phyloP scores from a whole-genome alignment of 1,139 yeast genomes.

The Candida tropicalis region DNA sequence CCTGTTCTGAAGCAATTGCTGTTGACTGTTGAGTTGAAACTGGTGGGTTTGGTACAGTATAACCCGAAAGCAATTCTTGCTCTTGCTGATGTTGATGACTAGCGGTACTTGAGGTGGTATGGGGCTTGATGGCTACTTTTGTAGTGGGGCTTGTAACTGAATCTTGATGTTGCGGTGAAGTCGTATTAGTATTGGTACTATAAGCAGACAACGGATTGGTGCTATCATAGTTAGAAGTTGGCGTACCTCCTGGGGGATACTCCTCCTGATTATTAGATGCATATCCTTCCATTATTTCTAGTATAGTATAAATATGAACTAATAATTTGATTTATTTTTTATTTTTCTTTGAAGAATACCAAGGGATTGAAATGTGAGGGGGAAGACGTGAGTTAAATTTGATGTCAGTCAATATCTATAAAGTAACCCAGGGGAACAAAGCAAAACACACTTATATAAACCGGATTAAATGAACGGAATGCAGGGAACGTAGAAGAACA shows the following conservation, averaged over 20 bases:
- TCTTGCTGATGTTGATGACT: slow-evolving; percentile 50
- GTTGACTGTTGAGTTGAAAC: slow-evolving; percentile 40
- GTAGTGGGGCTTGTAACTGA: slow-evolving; percentile 5
- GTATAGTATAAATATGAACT: too few relatives aligned
- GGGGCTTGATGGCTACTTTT: slow-evolving; percentile 15
- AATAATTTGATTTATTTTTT: too few relatives aligned
- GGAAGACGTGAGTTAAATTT: too few relatives aligned
- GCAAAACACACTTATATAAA: too few relatives aligned
- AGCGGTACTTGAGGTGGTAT: slow-evolving; percentile 37
- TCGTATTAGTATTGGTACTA: slow-evolving; percentile 1
- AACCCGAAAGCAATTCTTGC: slow-evolving; percentile 43
- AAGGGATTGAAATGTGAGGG: too few relatives aligned
- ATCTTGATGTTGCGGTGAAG: slow-evolving; percentile 8
- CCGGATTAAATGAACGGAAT: too few relatives aligned
- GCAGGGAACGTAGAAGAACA: too few relatives aligned
- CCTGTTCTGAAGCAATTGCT: slow-evolving; percentile 22
- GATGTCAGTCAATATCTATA: too few relatives aligned
- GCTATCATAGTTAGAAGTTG: slow-evolving; percentile 4
- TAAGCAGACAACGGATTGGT: slow-evolving; percentile 4
- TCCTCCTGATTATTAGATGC: slow-evolving; percentile 5
- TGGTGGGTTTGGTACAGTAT: slow-evolving; percentile 49
- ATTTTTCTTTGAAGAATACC: too few relatives aligned
- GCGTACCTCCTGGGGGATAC: slow-evolving; percentile 3
- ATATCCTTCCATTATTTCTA: not conserved
- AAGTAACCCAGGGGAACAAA: too few relatives aligned